phyloP scores from a whole-genome alignment of 768 basidiomycete species.

The Tricholoma saponaceum region DNA sequence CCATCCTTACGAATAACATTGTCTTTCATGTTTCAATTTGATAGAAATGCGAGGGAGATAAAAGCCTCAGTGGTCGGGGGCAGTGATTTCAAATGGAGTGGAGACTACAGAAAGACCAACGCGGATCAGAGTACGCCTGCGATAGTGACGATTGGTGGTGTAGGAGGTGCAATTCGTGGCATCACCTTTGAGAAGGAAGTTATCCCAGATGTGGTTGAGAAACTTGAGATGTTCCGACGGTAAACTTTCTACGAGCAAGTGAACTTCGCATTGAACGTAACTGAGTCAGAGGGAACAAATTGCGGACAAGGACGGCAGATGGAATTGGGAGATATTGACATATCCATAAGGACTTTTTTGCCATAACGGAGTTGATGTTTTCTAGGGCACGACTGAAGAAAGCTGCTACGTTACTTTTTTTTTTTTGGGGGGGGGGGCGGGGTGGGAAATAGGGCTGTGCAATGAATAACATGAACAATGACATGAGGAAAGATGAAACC shows the following conservation, averaged over 20 bases:
- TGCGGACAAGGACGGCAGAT: slow-evolving; percentile 53
- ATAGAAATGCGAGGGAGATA: slow-evolving; percentile 55
- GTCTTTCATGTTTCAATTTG: slow-evolving; percentile 76
- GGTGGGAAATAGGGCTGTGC: slow-evolving; percentile 73
- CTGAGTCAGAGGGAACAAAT: not conserved
- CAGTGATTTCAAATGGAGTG: slow-evolving; percentile 44
- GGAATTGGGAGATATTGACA: slow-evolving; percentile 52
- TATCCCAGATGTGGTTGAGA: slow-evolving; percentile 77
- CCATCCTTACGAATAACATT: slow-evolving; percentile 75
- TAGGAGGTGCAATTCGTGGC: not conserved
- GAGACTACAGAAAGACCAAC: slow-evolving; percentile 62
- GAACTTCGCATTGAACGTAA: slow-evolving; percentile 46
- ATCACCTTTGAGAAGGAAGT: slow-evolving; percentile 78
- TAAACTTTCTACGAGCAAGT: slow-evolving; percentile 66
- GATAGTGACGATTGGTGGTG: not conserved
- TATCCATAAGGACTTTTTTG: slow-evolving; percentile 65
- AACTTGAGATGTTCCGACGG: slow-evolving; percentile 63
- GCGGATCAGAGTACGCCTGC: slow-evolving; percentile 70
- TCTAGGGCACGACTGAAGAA: slow-evolving; percentile 71
- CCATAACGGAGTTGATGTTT: slow-evolving; percentile 48
- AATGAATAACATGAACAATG: not conserved
- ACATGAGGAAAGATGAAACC: not conserved
- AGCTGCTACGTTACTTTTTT: slow-evolving; percentile 73
- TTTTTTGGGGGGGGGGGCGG: too few relatives aligned
- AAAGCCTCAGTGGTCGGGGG: slow-evolving; percentile 60